Evolutionary conservation across 805 yeast species (phyloP).

Genomic region (Sugiyamaella mastotermitis): DNA sequence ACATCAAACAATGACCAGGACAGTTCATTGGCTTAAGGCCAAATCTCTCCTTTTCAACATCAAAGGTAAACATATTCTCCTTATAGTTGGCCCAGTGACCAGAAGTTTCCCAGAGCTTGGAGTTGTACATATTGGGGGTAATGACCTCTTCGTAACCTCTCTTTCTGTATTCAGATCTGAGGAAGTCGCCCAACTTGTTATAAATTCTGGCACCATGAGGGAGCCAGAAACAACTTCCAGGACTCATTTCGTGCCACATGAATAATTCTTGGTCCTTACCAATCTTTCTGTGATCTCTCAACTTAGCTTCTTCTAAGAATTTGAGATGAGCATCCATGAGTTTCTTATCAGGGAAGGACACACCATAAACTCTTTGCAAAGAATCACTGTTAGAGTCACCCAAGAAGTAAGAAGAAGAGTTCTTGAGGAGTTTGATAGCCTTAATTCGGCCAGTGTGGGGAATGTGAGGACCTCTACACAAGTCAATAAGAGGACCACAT

Average conservation of each 20-base stretch:
- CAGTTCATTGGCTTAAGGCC: constrained; percentile 98
- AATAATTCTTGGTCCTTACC: constrained; percentile 96
- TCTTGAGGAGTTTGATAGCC: constrained; percentile 88
- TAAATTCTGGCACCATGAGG: constrained; percentile 99
- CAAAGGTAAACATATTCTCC: constrained; percentile 95
- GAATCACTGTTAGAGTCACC: constrained; percentile 93
- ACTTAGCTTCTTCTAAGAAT: constrained; percentile 92
- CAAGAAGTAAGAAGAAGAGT: constrained; percentile 91
- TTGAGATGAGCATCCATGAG: constrained; percentile 90
- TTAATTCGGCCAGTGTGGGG: constrained; percentile 97
- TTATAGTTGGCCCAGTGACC: constrained; percentile 98
- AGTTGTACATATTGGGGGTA: constrained; percentile 97
- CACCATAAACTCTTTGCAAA: constrained; percentile 94
- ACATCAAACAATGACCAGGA: constrained; percentile 93
- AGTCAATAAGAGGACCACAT: constrained; percentile 95
- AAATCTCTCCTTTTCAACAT: constrained; percentile 90
- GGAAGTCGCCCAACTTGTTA: constrained; percentile 72
- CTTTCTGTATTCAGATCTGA: constrained; percentile 79
- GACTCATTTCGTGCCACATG: constrained; percentile 93
- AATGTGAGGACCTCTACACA: constrained; percentile 96
- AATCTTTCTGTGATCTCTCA: constrained; percentile 86
- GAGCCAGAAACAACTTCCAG: constrained; percentile 97
- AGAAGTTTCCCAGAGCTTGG: constrained; percentile 96
- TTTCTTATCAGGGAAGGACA: constrained; percentile 97
- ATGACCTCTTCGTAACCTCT: constrained; percentile 98